Percentiles rank a stretch among this genome's conserved stretches.
Evolutionary conservation across 306 rosid genomes (phyloP).

Genomic region (Trifolium fragiferum): DNA sequence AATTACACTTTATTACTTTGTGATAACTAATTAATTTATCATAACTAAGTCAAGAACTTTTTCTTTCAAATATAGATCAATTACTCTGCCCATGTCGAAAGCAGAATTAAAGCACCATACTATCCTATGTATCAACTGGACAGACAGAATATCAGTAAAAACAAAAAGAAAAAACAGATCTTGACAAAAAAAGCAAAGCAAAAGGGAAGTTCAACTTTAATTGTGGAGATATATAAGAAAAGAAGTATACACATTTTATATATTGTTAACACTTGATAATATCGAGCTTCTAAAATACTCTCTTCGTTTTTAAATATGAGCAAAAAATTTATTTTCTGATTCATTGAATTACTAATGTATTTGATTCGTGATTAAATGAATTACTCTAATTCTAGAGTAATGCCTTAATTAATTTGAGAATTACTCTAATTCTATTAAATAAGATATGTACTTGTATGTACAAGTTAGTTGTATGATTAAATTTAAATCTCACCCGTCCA

Average conservation of each 20-base stretch:
- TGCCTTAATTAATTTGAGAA: too few species aligned
- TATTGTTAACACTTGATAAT: neutral
- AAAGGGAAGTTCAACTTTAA: constrained; percentile 35
- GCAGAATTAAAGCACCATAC: constrained; percentile 17
- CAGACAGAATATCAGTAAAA: neutral
- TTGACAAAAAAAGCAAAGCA: constrained; percentile 1
- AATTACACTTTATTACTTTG: neutral
- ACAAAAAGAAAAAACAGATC: constrained; percentile 25
- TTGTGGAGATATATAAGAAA: neutral
- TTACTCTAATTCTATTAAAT: too few species aligned
- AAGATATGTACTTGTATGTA: neutral
- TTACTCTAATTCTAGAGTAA: too few species aligned
- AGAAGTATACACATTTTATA: neutral
- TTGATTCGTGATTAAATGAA: too few species aligned
- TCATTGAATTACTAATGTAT: too few species aligned
- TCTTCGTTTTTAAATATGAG: too few species aligned
- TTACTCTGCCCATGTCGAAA: neutral
- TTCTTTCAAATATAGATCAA: constrained; percentile 14
- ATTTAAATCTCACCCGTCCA: constrained; percentile 71
- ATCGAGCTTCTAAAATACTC: neutral
- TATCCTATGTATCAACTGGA: neutral
- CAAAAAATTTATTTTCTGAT: too few species aligned
- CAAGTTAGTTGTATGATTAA: neutral
- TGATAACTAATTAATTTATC: neutral
- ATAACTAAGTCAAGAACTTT: neutral